A percentile compares a stretch with the other conserved stretches of the same genome.
phyloP scores from a whole-genome alignment of 352 stramenopile genomes.

The Phytophthora agathidicida region DNA sequence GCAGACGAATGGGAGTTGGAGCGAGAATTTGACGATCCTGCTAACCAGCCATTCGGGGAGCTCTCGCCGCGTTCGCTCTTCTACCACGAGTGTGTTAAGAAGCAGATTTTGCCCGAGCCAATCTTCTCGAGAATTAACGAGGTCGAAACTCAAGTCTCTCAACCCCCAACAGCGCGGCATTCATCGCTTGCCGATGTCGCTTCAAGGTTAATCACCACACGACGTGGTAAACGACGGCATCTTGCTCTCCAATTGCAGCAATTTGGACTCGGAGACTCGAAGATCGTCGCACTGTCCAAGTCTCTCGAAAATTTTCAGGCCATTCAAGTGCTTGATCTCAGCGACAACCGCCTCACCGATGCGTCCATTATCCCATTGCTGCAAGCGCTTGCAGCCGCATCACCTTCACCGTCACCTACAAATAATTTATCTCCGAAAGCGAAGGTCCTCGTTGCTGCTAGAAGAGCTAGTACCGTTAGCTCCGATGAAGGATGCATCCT shows the following conservation, averaged over 20 bases:
- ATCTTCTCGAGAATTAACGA: slow-evolving; percentile 78
- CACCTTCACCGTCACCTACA: background rate
- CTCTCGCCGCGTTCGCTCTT: slow-evolving; percentile 74
- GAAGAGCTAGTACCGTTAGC: background rate
- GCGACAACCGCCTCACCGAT: slow-evolving; percentile 73
- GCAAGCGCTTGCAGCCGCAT: slow-evolving; percentile 42
- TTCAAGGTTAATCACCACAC: slow-evolving; percentile 41
- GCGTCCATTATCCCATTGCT: slow-evolving; percentile 66
- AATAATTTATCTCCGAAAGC: slow-evolving; percentile 13
- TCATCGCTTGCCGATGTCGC: slow-evolving; percentile 38
- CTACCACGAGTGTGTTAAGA: slow-evolving; percentile 67
- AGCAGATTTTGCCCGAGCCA: slow-evolving; percentile 64
- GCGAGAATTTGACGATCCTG: slow-evolving; percentile 11
- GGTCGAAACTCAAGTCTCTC: slow-evolving; percentile 14
- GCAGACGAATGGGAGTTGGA: slow-evolving; percentile 7
- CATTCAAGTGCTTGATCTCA: slow-evolving; percentile 71
- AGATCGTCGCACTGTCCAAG: slow-evolving; percentile 61
- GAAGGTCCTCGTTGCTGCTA: slow-evolving; percentile 24
- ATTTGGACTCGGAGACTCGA: slow-evolving; percentile 72
- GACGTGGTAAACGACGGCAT: slow-evolving; percentile 51
- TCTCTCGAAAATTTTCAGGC: slow-evolving; percentile 60
- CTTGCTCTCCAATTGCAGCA: slow-evolving; percentile 67
- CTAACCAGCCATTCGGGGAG: slow-evolving; percentile 28
- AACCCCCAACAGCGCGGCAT: slow-evolving; percentile 17
- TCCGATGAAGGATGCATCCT: slow-evolving; percentile 40